Conservation (phyloP, 176 grass and related monocot genomes). For the Musa schizocarpa region DNA sequence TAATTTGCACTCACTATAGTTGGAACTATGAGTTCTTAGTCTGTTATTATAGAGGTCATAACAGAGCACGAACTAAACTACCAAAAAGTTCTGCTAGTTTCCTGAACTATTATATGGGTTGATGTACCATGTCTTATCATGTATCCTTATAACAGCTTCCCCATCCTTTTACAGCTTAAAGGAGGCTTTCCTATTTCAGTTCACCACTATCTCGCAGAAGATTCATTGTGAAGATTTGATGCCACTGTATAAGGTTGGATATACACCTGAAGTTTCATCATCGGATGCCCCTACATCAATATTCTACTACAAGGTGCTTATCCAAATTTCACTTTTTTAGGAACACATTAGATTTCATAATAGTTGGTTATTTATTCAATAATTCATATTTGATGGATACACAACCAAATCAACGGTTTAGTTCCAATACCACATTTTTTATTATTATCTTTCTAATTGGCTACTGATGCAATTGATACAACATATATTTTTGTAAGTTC, state of each 20-base stretch:
- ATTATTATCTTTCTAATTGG: background rate
- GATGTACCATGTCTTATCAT: background rate
- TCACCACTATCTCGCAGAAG: constrained; percentile 70
- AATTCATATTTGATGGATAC: background rate
- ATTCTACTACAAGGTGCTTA: constrained; percentile 76
- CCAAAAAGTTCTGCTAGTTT: too few relatives aligned
- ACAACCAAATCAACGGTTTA: background rate
- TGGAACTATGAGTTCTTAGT: too few relatives aligned
- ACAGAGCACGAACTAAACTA: too few relatives aligned
- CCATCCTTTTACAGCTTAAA: constrained; percentile 46
- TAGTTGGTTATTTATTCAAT: background rate
- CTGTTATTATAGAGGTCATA: too few relatives aligned
- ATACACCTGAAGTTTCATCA: constrained; percentile 30
- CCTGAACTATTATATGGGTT: background rate
- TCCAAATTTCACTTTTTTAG: background rate
- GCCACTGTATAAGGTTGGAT: constrained; percentile 57
- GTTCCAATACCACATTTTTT: background rate
- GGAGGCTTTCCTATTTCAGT: constrained; percentile 83
- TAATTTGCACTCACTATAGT: too few relatives aligned
- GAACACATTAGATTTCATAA: background rate
- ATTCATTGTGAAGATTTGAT: constrained; percentile 64
- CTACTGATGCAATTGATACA: too few relatives aligned
- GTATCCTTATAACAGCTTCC: background rate
- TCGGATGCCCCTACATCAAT: constrained; percentile 38
- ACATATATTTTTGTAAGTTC: too few relatives aligned